Percentiles rank a stretch among this genome's conserved stretches.
Conservation (phyloP, 2,329 filamentous ascomycete genomes). For the Oidium heveae region DNA sequence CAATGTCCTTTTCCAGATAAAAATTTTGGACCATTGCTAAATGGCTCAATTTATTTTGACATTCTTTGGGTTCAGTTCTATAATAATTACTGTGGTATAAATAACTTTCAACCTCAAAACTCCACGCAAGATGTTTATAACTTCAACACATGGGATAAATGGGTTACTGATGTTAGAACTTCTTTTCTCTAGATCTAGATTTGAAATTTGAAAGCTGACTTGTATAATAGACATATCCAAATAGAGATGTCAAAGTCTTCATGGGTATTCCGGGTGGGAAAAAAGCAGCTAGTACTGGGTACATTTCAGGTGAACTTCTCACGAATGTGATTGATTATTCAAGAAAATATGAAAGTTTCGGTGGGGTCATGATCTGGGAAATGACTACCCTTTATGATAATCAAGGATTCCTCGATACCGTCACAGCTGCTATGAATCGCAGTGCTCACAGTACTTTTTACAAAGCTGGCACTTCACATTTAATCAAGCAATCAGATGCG, state of each 20-base stretch:
- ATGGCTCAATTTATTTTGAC: slow-evolving; percentile 22
- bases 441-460: neutral
- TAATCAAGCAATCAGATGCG: too few relatives aligned
- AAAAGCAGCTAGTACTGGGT: slow-evolving; percentile 27
- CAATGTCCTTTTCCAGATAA: slow-evolving; percentile 42
- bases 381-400: slow-evolving; percentile 34
- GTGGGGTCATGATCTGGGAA: slow-evolving; percentile 47
- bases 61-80: slow-evolving; percentile 20
- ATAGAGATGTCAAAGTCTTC: slow-evolving; percentile 33
- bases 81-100: slow-evolving; percentile 30
- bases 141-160: slow-evolving; percentile 37
- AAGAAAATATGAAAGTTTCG: slow-evolving; percentile 31
- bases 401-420: slow-evolving; percentile 22
- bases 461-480: too few relatives aligned
- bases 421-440: slow-evolving; percentile 3
- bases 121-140: slow-evolving; percentile 29
- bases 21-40: slow-evolving; percentile 29
- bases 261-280: slow-evolving; percentile 28
- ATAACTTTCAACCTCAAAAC: slow-evolving; percentile 22
- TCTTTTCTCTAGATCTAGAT: neutral
- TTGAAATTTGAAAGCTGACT: too few relatives aligned
- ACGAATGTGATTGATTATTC: slow-evolving; percentile 25
- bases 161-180: slow-evolving; percentile 25
- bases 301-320: slow-evolving; percentile 22
- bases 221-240: slow-evolving; percentile 19